phyloP scores from a whole-genome alignment of 1,284 basidiomycete species.

The Vanrija sp. region DNA sequence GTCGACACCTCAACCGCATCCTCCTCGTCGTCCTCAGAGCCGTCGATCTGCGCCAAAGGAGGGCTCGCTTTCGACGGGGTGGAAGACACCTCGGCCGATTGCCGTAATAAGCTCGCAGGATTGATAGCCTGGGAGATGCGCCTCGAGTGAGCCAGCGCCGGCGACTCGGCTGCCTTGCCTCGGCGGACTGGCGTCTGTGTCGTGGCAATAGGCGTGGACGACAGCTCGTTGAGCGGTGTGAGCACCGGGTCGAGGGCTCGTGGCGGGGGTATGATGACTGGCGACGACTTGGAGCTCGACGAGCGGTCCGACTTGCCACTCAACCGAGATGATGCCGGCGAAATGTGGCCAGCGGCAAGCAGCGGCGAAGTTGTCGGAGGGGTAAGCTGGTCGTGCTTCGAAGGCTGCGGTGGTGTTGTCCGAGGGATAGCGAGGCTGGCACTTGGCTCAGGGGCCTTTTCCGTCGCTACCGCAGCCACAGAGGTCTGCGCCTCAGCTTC shows the following conservation, averaged over 20 bases:
- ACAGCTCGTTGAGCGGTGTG: slow-evolving; percentile 9
- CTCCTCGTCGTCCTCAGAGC: too few relatives aligned
- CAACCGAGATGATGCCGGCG: slow-evolving; percentile 7
- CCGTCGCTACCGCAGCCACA: not conserved
- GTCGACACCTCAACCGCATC: not conserved
- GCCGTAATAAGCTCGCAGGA: slow-evolving; percentile 2
- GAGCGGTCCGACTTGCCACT: not conserved
- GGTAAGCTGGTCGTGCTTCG: not conserved
- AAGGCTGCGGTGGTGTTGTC: not conserved
- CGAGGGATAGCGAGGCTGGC: slow-evolving; percentile 1
- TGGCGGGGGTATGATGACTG: slow-evolving; percentile 1
- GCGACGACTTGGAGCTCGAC: not conserved
- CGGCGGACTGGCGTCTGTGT: not conserved
- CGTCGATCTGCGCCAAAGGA: too few relatives aligned
- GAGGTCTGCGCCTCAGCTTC: not conserved
- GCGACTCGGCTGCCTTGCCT: slow-evolving; percentile 2
- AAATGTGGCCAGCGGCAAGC: not conserved
- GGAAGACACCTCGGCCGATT: too few relatives aligned
- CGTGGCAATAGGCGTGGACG: not conserved
- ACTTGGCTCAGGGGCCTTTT: not conserved
- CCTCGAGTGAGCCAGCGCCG: slow-evolving; percentile 12
- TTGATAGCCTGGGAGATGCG: slow-evolving; percentile 13
- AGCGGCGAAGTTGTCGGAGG: slow-evolving; percentile 1
- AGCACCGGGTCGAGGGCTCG: slow-evolving; percentile 15
- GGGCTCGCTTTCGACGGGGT: too few relatives aligned